phyloP scores from a whole-genome alignment of 2,329 filamentous ascomycete species.

The Venturia oleaginea region DNA sequence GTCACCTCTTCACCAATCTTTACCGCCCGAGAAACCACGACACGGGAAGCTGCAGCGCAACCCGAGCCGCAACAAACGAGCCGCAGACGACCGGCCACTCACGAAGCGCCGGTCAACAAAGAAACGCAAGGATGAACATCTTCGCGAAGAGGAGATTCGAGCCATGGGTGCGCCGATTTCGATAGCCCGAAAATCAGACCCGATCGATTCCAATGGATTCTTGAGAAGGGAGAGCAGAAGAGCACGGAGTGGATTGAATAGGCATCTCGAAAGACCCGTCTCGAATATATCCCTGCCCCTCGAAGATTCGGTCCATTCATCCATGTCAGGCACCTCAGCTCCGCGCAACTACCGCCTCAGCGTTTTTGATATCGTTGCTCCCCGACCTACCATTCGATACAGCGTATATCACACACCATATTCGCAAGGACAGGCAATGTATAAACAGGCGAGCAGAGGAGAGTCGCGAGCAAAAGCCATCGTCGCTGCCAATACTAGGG shows the following conservation, averaged over 20 bases:
- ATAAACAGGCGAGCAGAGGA: slow-evolving; percentile 4
- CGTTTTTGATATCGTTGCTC: slow-evolving; percentile 69
- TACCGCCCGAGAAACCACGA: slow-evolving; percentile 26
- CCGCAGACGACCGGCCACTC: slow-evolving; percentile 43
- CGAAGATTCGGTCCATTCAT: slow-evolving; percentile 66
- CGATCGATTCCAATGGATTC: slow-evolving; percentile 46
- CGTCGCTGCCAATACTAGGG: slow-evolving; percentile 30
- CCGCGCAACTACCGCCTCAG: slow-evolving; percentile 72
- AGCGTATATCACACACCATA: slow-evolving; percentile 27
- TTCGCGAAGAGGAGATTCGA: slow-evolving; percentile 79
- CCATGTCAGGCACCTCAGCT: slow-evolving; percentile 66
- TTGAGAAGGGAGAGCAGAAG: slow-evolving; percentile 59
- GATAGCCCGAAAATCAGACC: slow-evolving; percentile 49
- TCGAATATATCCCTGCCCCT: slow-evolving; percentile 70
- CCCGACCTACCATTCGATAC: slow-evolving; percentile 73
- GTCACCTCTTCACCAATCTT: slow-evolving; percentile 25
- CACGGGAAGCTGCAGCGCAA: slow-evolving; percentile 40
- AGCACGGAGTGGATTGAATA: slow-evolving; percentile 46
- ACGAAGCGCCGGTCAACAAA: slow-evolving; percentile 64
- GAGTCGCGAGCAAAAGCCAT: slow-evolving; percentile 2
- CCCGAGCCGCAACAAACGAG: slow-evolving; percentile 46
- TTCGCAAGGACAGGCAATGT: neutral
- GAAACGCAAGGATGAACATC: slow-evolving; percentile 62
- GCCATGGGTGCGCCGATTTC: slow-evolving; percentile 67
- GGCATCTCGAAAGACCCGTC: slow-evolving; percentile 50